Percentiles rank a stretch among this genome's conserved stretches.
Evolutionary conservation across 169 alveolate species (phyloP).

Genomic region (Eimeria necatrix): DNA sequence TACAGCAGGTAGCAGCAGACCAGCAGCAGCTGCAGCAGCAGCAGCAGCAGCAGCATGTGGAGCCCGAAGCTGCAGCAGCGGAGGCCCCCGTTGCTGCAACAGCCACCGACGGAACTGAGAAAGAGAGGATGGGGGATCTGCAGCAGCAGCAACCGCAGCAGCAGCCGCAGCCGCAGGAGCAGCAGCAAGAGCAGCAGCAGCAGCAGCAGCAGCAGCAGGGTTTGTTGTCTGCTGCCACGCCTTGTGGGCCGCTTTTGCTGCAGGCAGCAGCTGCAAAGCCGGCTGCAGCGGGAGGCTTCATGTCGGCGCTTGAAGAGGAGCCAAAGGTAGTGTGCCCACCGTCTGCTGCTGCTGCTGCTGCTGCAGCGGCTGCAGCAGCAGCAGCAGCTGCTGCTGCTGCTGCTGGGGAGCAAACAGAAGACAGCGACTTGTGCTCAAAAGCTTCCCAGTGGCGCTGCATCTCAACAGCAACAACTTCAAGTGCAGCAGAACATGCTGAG

Average conservation of each 20-base stretch:
- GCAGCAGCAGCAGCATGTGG: not conserved
- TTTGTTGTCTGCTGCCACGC: not conserved
- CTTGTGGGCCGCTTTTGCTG: not conserved
- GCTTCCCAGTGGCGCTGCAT: slow-evolving; percentile 20
- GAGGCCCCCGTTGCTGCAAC: not conserved
- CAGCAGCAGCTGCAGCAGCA: not conserved
- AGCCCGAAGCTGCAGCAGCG: not conserved
- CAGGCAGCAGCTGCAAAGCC: not conserved
- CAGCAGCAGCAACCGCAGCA: too few relatives aligned
- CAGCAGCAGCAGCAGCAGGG: slow-evolving; percentile 55
- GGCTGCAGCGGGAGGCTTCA: slow-evolving; percentile 17
- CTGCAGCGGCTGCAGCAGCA: not conserved
- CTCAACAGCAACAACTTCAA: slow-evolving; percentile 43
- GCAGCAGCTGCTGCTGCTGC: not conserved
- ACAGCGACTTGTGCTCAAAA: not conserved
- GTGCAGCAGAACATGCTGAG: slow-evolving; percentile 38
- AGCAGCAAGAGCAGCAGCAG: slow-evolving; percentile 17
- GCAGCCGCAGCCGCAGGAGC: not conserved
- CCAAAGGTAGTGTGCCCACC: not conserved
- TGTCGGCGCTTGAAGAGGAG: not conserved
- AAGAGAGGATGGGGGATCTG: not conserved
- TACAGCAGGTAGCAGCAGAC: not conserved
- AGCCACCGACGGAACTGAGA: not conserved
- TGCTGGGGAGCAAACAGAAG: not conserved
- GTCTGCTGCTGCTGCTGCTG: slow-evolving; percentile 41